Percentiles rank a stretch among this genome's conserved stretches.
These are phyloP conservation scores for Marasmius sp. DNA, from an alignment of 1,284 basidiomycete species.

Conservation along the genomic window DNA sequence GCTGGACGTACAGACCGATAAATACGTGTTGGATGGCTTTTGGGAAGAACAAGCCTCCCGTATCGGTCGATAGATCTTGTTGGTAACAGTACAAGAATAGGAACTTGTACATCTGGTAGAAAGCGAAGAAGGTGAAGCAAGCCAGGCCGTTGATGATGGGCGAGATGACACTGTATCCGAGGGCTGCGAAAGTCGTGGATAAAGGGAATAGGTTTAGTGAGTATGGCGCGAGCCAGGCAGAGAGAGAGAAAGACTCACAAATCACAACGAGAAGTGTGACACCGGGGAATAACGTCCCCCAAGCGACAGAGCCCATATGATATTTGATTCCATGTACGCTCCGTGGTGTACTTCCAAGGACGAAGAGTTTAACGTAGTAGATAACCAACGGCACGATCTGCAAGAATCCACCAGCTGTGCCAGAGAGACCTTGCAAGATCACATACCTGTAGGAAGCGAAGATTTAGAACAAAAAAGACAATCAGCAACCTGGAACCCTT, in stretches of 20 bases:
- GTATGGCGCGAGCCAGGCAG: background rate
- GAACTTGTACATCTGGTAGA: constrained; percentile 89
- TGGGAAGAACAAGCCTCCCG: constrained; percentile 94
- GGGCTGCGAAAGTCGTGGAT: constrained; percentile 33
- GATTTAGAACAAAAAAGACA: background rate
- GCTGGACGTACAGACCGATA: constrained; percentile 88
- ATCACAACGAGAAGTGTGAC: constrained; percentile 79
- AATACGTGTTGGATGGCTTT: constrained; percentile 93
- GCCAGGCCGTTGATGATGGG: constrained; percentile 95
- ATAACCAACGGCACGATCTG: constrained; percentile 75
- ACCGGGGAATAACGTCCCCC: constrained; percentile 86
- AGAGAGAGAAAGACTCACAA: constrained; percentile 44
- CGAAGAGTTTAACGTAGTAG: constrained; percentile 83
- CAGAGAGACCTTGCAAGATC: constrained; percentile 71
- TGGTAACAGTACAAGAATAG: constrained; percentile 83
- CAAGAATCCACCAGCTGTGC: constrained; percentile 78
- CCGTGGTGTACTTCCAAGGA: constrained; percentile 91
- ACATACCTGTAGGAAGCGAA: constrained; percentile 45
- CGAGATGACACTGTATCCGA: constrained; percentile 88
- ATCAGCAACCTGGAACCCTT: no score
- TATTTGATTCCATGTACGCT: constrained; percentile 81
- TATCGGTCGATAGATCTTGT: constrained; percentile 74
- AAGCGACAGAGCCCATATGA: constrained; percentile 62
- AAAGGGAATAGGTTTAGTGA: background rate
- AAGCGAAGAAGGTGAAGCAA: constrained; percentile 78